phyloP scores from a whole-genome alignment of 257 asterid species.

The Fraxinus americana region DNA sequence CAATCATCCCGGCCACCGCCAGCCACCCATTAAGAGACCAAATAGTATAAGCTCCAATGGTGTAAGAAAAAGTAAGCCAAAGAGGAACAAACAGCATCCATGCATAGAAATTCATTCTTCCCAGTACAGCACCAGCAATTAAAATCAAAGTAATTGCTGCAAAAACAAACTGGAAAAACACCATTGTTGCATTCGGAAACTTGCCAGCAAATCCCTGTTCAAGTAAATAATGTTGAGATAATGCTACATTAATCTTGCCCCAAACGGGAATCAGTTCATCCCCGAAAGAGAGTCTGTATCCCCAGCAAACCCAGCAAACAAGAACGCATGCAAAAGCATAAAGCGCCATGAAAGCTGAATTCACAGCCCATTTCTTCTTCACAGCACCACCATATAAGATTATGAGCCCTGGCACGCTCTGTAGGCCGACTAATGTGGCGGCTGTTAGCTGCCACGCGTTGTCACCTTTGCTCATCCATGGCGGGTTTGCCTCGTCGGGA shows the following conservation, averaged over 20 bases:
- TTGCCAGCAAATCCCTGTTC: conserved; percentile 42
- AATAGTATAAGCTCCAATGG: conserved; percentile 63
- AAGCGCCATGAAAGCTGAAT: conserved; percentile 75
- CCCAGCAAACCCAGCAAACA: conserved; percentile 77
- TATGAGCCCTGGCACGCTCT: conserved; percentile 68
- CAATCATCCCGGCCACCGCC: conserved; percentile 46
- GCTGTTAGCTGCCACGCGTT: conserved; percentile 74
- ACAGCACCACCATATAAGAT: conserved; percentile 69
- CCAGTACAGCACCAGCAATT: conserved; percentile 67
- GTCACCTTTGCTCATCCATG: conserved; percentile 68
- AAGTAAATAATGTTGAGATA: conserved; percentile 50
- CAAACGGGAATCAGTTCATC: conserved; percentile 52
- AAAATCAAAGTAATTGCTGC: conserved; percentile 68
- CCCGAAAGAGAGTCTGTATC: conserved; percentile 58
- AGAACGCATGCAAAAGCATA: conserved; percentile 70
- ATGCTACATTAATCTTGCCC: conserved; percentile 53
- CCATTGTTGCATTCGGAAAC: conserved; percentile 71
- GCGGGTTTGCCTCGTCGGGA: conserved; percentile 39
- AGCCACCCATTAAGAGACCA: conserved; percentile 65
- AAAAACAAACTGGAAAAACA: conserved; percentile 66
- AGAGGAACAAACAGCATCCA: conserved; percentile 78
- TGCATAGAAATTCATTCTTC: conserved; percentile 69
- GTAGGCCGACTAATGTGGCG: conserved; percentile 62
- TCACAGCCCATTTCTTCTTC: conserved; percentile 75
- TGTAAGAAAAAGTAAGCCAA: conserved; percentile 73